These are phyloP conservation scores for Lepiota brunneoincarnata DNA, from an alignment of 768 basidiomycete species.

Conservation along the genomic window DNA sequence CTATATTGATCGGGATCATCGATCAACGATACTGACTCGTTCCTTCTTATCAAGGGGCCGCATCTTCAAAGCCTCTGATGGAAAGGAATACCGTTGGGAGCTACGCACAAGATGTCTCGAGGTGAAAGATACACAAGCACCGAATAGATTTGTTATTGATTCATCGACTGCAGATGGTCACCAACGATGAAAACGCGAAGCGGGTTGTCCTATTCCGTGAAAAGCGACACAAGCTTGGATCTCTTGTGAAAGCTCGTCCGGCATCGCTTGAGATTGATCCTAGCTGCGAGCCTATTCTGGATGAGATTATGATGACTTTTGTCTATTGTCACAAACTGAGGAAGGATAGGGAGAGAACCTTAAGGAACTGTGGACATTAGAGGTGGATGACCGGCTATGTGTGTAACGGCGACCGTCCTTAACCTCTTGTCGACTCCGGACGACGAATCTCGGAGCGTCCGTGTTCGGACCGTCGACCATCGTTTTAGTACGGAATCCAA, in stretches of 20 bases:
- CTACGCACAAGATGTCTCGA: slow-evolving; percentile 21
- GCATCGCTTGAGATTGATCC: slow-evolving; percentile 25
- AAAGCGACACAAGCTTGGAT: slow-evolving; percentile 8
- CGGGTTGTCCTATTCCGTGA: slow-evolving; percentile 18
- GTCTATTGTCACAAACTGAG: slow-evolving; percentile 27
- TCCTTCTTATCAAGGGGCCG: slow-evolving; percentile 6
- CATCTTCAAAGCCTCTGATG: slow-evolving; percentile 16
- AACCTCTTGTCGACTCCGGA: too few relatives aligned
- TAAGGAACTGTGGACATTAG: too few relatives aligned
- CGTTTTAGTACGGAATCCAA: too few relatives aligned
- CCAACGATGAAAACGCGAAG: slow-evolving; percentile 18
- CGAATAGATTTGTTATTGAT: background rate
- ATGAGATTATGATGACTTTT: slow-evolving; percentile 29
- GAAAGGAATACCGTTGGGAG: slow-evolving; percentile 30
- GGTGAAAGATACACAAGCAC: background rate
- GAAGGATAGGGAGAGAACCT: slow-evolving; percentile 20
- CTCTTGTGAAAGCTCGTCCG: slow-evolving; percentile 7
- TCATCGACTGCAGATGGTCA: slow-evolving; percentile 11
- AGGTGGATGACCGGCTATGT: too few relatives aligned
- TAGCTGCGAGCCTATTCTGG: slow-evolving; percentile 23
- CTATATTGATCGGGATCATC: background rate
- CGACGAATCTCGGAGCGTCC: too few relatives aligned
- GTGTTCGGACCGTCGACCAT: too few relatives aligned
- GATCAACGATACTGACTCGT: too few relatives aligned
- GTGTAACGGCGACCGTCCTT: too few relatives aligned